Conservation (phyloP, 768 basidiomycete species). For the Crucibulum laeve region DNA sequence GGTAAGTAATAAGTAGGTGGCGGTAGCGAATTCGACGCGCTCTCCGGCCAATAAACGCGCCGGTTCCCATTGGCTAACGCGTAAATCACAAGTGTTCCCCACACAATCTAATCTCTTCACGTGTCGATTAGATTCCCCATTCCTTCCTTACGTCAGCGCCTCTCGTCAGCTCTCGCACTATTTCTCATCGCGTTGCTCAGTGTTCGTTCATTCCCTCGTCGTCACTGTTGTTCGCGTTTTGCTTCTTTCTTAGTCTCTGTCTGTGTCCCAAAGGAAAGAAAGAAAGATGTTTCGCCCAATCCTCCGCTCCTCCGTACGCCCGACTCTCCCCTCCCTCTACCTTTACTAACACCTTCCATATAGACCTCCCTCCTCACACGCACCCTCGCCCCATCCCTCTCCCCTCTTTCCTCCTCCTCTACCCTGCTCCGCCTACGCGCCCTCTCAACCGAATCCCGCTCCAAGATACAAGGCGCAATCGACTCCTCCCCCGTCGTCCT, state of each 20-base stretch:
- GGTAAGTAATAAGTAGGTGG: background rate
- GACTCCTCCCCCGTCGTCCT: conserved; percentile 77
- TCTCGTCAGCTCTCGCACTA: background rate
- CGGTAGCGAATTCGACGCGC: background rate
- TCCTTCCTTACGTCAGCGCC: no score
- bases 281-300: conserved; percentile 40
- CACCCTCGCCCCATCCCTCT: background rate
- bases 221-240: conserved; percentile 8
- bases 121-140: no score
- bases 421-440: background rate
- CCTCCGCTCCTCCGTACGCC: conserved; percentile 43
- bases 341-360: no score
- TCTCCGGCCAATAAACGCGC: background rate
- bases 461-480: conserved; percentile 71
- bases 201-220: conserved; percentile 4
- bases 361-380: background rate
- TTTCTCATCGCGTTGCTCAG: background rate
- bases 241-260: conserved; percentile 6
- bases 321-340: no score
- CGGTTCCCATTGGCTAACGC: background rate
- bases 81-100: background rate
- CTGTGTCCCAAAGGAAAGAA: conserved; percentile 3
- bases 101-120: background rate
- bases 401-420: background rate
- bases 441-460: conserved; percentile 58